A percentile compares a stretch with the other conserved stretches of the same genome.
These are phyloP conservation scores for Obelidium mucronatum DNA, from an alignment of 192 early-diverging fungal genomes.

Conservation along the genomic window DNA sequence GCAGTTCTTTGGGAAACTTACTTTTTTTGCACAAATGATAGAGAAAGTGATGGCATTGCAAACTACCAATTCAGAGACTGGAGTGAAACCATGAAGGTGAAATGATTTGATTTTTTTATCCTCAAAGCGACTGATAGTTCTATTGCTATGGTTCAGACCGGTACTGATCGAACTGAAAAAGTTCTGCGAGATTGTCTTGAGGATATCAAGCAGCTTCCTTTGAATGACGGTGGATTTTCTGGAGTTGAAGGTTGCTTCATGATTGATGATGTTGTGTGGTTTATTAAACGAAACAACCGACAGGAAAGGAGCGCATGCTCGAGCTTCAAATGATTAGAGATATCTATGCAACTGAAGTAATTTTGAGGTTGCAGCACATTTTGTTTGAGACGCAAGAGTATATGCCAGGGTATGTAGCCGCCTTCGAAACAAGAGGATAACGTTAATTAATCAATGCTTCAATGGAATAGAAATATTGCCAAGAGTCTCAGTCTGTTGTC, in stretches of 20 bases:
- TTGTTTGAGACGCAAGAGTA: conserved; percentile 68
- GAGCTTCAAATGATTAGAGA: conserved; percentile 40
- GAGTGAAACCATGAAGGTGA: conserved; percentile 14
- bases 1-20: neutral
- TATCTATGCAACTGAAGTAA: conserved; percentile 66
- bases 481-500: neutral
- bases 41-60: neutral
- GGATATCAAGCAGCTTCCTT: neutral
- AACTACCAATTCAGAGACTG: conserved; percentile 20
- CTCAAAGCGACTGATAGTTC: neutral
- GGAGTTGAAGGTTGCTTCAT: conserved; percentile 2
- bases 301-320: conserved; percentile 1
- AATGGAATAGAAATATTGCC: conserved; percentile 3
- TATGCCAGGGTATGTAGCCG: conserved; percentile 54
- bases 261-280: neutral
- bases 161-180: conserved; percentile 8
- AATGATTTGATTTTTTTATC: neutral
- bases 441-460: no score
- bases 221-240: conserved; percentile 1
- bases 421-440: no score
- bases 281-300: neutral
- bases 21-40: neutral
- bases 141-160: conserved; percentile 6
- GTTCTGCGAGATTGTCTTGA: conserved; percentile 2
- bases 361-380: conserved; percentile 74